These are phyloP conservation scores for Kazachstania bromeliacearum DNA, from an alignment of 805 yeast genomes.

Conservation along the genomic window DNA sequence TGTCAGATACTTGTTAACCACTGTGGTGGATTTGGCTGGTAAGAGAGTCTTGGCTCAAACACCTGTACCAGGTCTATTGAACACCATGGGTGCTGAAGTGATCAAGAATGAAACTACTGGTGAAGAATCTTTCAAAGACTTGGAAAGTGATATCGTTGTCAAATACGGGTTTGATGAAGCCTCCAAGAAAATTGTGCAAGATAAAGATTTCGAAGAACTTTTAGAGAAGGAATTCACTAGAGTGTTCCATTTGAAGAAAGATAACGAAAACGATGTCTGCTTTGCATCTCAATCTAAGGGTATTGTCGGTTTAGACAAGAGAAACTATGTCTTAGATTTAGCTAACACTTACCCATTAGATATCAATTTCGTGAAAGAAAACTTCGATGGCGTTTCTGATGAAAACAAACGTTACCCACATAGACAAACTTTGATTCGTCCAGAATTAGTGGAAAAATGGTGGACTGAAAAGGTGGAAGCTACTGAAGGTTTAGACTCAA, in stretches of 20 bases:
- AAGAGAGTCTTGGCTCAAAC: constrained; percentile 84
- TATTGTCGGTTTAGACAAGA: constrained; percentile 71
- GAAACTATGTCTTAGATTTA: constrained; percentile 76
- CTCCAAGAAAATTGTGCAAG: constrained; percentile 38
- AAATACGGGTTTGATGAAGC: constrained; percentile 70
- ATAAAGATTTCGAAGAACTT: constrained; percentile 43
- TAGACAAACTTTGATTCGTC: constrained; percentile 65
- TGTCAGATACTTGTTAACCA: constrained; percentile 63
- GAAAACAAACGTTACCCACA: constrained; percentile 63
- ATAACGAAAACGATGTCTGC: constrained; percentile 35
- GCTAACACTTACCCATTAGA: constrained; percentile 81
- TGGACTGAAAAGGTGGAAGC: constrained; percentile 59
- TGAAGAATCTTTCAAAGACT: constrained; percentile 32
- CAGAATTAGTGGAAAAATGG: constrained; percentile 88
- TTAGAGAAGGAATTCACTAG: constrained; percentile 54
- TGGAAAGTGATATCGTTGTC: constrained; percentile 39
- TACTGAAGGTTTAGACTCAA: constrained; percentile 15
- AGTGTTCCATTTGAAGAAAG: constrained; percentile 62
- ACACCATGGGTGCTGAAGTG: constrained; percentile 32
- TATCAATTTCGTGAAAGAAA: constrained; percentile 58
- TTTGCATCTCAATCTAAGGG: constrained; percentile 81
- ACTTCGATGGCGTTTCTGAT: constrained; percentile 35
- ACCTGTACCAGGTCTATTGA: constrained; percentile 77
- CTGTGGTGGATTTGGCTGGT: constrained; percentile 87
- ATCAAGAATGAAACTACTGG: constrained; percentile 35